Conservation (phyloP, 495 filamentous ascomycete species). For the Achaetomiella virescens region DNA sequence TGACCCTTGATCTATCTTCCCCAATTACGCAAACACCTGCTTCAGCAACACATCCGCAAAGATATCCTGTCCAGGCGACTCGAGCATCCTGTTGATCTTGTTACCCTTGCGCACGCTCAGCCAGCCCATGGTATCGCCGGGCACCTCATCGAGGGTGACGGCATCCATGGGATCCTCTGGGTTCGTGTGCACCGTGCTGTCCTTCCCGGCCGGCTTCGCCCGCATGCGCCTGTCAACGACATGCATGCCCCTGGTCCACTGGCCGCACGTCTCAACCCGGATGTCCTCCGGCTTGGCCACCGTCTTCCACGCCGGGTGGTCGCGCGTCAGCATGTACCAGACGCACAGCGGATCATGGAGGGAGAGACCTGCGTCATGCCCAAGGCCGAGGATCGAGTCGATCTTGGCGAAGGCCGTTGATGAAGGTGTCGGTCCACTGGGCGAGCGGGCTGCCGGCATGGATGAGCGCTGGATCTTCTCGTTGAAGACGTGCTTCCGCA, state of each 20-base stretch:
- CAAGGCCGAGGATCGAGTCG: conserved; percentile 51
- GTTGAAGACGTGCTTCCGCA: conserved; percentile 56
- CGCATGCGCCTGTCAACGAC: conserved; percentile 67
- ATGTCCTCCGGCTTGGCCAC: conserved; percentile 59
- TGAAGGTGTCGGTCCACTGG: conserved; percentile 72
- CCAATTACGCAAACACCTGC: conserved; percentile 37
- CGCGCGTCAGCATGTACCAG: conserved; percentile 71
- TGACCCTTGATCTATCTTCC: not conserved
- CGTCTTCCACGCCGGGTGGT: conserved; percentile 45
- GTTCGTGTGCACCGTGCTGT: conserved; percentile 39
- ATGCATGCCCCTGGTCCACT: conserved; percentile 93
- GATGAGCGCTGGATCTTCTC: conserved; percentile 44
- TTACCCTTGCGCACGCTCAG: conserved; percentile 64
- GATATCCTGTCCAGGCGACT: conserved; percentile 47
- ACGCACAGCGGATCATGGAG: conserved; percentile 86
- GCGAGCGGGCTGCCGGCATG: conserved; percentile 67
- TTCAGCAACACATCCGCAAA: conserved; percentile 46
- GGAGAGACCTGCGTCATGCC: conserved; percentile 52
- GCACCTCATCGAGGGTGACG: conserved; percentile 31
- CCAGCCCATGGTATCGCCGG: conserved; percentile 67
- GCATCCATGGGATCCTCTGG: conserved; percentile 28
- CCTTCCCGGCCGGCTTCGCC: conserved; percentile 50
- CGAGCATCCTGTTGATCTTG: conserved; percentile 63
- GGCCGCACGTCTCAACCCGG: conserved; percentile 76
- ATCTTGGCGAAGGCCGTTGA: conserved; percentile 72